Evolutionary conservation across 2,329 filamentous ascomycete species (phyloP).

Genomic region (Apiospora pterosperma): DNA sequence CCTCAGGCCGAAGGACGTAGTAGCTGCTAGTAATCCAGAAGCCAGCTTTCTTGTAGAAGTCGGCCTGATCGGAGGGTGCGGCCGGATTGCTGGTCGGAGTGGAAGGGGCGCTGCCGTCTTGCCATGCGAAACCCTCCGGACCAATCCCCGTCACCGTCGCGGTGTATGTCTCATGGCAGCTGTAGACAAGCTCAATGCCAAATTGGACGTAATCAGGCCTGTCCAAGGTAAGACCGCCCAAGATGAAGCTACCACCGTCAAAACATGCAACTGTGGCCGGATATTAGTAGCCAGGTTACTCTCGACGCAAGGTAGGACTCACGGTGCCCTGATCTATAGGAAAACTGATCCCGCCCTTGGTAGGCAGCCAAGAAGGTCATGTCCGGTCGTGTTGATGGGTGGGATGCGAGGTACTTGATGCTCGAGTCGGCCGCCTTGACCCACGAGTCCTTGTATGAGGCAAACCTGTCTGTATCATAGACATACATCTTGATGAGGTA

Average conservation of each 20-base stretch:
- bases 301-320: conserved; percentile 18
- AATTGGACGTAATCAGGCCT: conserved; percentile 67
- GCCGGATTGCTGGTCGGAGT: conserved; percentile 36
- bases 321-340: conserved; percentile 49
- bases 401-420: conserved; percentile 67
- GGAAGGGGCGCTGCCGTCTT: conserved; percentile 33
- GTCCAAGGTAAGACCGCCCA: conserved; percentile 69
- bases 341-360: conserved; percentile 36
- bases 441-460: conserved; percentile 70
- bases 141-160: conserved; percentile 70
- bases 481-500: conserved; percentile 90
- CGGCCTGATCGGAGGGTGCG: conserved; percentile 41
- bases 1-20: conserved; percentile 76
- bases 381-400: conserved; percentile 63
- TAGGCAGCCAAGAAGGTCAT: conserved; percentile 68
- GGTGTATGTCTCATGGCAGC: conserved; percentile 72
- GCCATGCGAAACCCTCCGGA: conserved; percentile 69
- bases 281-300: neutral
- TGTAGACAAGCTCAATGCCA: conserved; percentile 67
- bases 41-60: conserved; percentile 64
- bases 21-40: conserved; percentile 63
- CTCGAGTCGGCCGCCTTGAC: conserved; percentile 70
- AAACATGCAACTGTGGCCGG: conserved; percentile 69
- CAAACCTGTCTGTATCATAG: conserved; percentile 66
- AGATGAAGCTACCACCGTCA: conserved; percentile 79